Conservation (phyloP, 805 yeast species). For the Kazachstania kunashirensis region DNA sequence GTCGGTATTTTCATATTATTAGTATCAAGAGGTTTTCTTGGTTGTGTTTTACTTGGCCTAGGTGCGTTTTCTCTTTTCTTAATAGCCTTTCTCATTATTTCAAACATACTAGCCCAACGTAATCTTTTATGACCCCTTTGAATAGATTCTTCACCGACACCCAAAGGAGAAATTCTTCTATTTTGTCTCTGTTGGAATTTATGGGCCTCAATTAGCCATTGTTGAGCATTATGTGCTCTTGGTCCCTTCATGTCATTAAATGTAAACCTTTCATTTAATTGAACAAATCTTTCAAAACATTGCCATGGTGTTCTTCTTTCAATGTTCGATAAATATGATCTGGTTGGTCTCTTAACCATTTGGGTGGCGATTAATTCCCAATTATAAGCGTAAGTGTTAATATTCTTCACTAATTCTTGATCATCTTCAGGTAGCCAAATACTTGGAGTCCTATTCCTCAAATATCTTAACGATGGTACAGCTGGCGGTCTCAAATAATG, state of each 20-base stretch:
- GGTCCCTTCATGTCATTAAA: constrained; percentile 81
- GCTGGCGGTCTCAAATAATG: constrained; percentile 74
- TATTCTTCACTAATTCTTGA: constrained; percentile 63
- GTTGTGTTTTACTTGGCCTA: constrained; percentile 42
- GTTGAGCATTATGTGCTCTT: constrained; percentile 72
- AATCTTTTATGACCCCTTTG: constrained; percentile 87
- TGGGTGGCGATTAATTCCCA: constrained; percentile 89
- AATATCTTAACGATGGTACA: constrained; percentile 76
- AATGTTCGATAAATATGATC: constrained; percentile 72
- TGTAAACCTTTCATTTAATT: constrained; percentile 80
- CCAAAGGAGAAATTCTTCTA: constrained; percentile 81
- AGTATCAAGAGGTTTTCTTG: constrained; percentile 33
- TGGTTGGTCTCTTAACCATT: constrained; percentile 54
- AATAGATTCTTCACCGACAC: constrained; percentile 86
- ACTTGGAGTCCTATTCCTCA: constrained; percentile 81
- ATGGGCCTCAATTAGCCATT: constrained; percentile 87
- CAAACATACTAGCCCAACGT: constrained; percentile 96
- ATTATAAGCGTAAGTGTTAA: constrained; percentile 78
- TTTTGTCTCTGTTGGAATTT: constrained; percentile 81
- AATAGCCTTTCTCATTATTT: constrained; percentile 84
- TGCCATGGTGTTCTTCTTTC: constrained; percentile 98
- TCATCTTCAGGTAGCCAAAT: constrained; percentile 97
- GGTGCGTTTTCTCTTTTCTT: constrained; percentile 76
- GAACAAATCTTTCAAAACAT: constrained; percentile 92
- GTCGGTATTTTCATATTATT: constrained; percentile 51